These are phyloP conservation scores for Pythium rishiriense DNA, from an alignment of 352 stramenopile genomes.

Conservation along the genomic window DNA sequence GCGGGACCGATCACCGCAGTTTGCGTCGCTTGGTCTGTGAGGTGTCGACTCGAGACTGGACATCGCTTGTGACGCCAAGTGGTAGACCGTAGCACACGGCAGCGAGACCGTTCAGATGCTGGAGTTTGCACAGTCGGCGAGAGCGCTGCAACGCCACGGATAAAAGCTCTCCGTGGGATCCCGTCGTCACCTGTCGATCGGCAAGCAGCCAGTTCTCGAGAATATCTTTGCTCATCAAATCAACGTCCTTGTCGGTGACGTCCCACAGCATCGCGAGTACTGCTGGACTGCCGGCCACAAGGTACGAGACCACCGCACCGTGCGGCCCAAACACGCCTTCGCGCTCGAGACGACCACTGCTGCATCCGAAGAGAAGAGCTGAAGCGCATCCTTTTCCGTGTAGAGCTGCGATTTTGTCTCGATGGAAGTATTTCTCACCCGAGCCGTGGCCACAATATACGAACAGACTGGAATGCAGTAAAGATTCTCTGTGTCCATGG, in stretches of 20 bases:
- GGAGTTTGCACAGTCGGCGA: slow-evolving; percentile 91
- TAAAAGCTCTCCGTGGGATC: not conserved
- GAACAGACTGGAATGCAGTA: slow-evolving; percentile 85
- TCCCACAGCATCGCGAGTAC: slow-evolving; percentile 99
- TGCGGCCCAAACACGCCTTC: slow-evolving; percentile 93
- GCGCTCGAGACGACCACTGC: slow-evolving; percentile 88
- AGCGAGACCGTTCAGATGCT: slow-evolving; percentile 93
- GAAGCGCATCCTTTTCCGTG: slow-evolving; percentile 53
- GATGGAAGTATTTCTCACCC: slow-evolving; percentile 91
- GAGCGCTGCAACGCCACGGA: slow-evolving; percentile 33
- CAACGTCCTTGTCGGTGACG: slow-evolving; percentile 98
- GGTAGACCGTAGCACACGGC: slow-evolving; percentile 96
- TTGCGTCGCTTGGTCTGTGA: slow-evolving; percentile 17
- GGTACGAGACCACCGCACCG: slow-evolving; percentile 94
- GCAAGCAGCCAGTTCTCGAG: slow-evolving; percentile 67
- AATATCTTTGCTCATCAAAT: slow-evolving; percentile 84
- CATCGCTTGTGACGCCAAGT: slow-evolving; percentile 32
- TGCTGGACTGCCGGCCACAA: slow-evolving; percentile 88
- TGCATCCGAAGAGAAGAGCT: slow-evolving; percentile 97
- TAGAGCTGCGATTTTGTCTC: slow-evolving; percentile 68
- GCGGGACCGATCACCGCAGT: slow-evolving; percentile 3
- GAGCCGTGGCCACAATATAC: slow-evolving; percentile 98
- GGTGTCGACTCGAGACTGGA: not conserved
- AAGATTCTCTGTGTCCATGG: slow-evolving; percentile 16
- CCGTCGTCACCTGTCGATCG: slow-evolving; percentile 13